Evolutionary conservation across 805 yeast genomes (phyloP), one percentile per base, ranked within the genome.

Genomic region (Saturnispora serradocipensis): DNA sequence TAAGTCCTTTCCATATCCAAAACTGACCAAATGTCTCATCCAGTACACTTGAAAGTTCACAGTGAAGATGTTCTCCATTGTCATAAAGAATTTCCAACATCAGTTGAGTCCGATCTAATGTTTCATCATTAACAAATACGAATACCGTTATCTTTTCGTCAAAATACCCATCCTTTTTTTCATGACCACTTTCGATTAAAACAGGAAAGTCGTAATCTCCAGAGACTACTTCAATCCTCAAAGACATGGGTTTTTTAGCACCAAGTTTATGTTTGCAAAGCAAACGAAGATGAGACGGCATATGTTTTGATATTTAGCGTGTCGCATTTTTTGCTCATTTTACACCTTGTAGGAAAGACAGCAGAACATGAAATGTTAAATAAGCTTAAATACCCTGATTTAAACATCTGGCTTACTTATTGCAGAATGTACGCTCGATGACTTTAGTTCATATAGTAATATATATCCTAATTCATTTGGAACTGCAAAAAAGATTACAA

Each of bases 161-260:
- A 45, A 59, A 58, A 28, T 53, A 59, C 6, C 52, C 62, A 25
- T 55, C 18, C 46, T 74, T 66, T 53, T 79, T 76, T 24, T 65
- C 67, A 5, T 66, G 66, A 30, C 76, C 69, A 55, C 27, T 6
- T 30, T 35, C 30, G 5, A 8, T 11, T 11, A 2, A 18, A 36
- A 25, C 11, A 8, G 25, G 24, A 4, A 20, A 11, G 28, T 46
- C 45, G 8, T 11, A 15, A 32, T 22, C 27, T 18, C 45, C 50
- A 3, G 50, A 47, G 5, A 39, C 50, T 13, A 47, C 45, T 8
- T 47, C 7, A 24, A 47, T 39, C 9, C 15, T 22, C 18, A 47
- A 47, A n/a, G 40, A 22, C 50, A 47, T 38, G 16, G 34, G 15
- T 30, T 9, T 11, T 13, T 30, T 11, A 30, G 34, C 34, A 10